Conservation (phyloP, 2,329 filamentous ascomycete genomes). For the Aspergillus japonicus region DNA sequence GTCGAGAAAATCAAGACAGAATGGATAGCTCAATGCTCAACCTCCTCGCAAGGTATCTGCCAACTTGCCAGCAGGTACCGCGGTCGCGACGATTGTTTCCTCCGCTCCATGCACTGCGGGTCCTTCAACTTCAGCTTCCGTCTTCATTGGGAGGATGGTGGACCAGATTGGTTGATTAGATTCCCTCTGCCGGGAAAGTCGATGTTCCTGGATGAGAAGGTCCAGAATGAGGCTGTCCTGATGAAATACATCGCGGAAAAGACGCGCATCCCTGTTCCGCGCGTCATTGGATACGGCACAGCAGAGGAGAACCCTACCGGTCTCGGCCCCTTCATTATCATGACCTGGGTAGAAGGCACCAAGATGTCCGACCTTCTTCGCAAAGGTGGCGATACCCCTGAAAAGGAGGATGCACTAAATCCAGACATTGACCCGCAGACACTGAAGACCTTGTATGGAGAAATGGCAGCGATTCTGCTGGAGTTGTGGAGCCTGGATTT, state of each 20-base stretch:
- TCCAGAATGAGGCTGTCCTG: constrained; percentile 2
- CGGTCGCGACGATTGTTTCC: constrained; percentile 9
- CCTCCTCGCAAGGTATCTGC: constrained; percentile 8
- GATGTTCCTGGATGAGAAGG: constrained; percentile 16
- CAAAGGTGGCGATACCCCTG: neutral
- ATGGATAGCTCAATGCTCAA: constrained; percentile 2
- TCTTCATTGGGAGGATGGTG: constrained; percentile 14
- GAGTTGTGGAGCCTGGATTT: constrained; percentile 8
- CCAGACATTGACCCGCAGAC: neutral
- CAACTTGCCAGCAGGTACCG: constrained; percentile 9
- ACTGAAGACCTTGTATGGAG: constrained; percentile 2
- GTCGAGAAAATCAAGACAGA: neutral
- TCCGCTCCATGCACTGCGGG: constrained; percentile 12
- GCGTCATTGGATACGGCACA: constrained; percentile 2
- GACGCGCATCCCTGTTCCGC: constrained; percentile 12
- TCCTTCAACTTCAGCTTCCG: constrained; percentile 15
- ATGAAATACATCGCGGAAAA: constrained; percentile 9
- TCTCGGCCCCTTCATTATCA: constrained; percentile 16
- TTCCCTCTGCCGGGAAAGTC: constrained; percentile 14
- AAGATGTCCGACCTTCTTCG: constrained; percentile 9
- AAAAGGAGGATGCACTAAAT: neutral
- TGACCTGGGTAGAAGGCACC: constrained; percentile 10
- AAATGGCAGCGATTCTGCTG: constrained; percentile 10
- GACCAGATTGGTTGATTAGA: constrained; percentile 14
- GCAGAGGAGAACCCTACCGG: constrained; percentile 5